Evolutionary conservation across 352 stramenopile species (phyloP), one percentile per base, ranked within the genome.

Genomic region (Phytophthora tubulina): DNA sequence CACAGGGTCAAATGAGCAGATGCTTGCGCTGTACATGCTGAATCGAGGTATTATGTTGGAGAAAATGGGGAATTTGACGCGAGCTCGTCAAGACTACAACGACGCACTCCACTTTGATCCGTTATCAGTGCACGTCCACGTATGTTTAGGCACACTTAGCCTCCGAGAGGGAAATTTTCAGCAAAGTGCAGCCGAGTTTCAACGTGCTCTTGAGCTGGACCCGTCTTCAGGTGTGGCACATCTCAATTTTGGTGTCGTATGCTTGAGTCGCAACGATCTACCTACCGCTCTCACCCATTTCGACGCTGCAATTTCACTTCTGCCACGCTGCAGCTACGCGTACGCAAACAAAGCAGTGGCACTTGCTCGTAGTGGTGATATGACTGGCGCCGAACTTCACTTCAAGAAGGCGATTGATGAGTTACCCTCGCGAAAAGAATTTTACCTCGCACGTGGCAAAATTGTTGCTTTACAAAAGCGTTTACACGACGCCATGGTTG

Each of bases 401-500:
- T 85, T 93, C 44, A 91, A 89, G 54, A 73, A 82, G n/a, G 85
- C 85, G 13, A 92, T 95, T 14, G 75, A 91, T 17, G 75, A 86
- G 36, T 64, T 93, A 11, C 87, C 87, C 31, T 91, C 84, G n/a
- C 72, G 73, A 9, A 83, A 88, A 45, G 84, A 89, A 54, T 93
- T 88, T 58, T 95, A 92, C 46, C 55, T 93, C 15, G 79, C 80
- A 11, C 70, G 84, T 3, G 87, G 84, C 39, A 89, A 90, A 65
- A 81, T 95, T 45, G 79, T 93, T 42, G 82, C 87, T 35, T 68
- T 89, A 50, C 87, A 92, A 41, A 92, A 92, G 70, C 84, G 84
- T 3, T 63, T 93, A 49, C 85, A 93, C 44, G 87, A 93, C 54
- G 85, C 87, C 3, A 92, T 95, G 85, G 82, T 93, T 33, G 82